These are phyloP conservation scores for Alternaria sp. DNA, from an alignment of 2,329 filamentous ascomycete genomes.

Conservation along the genomic window DNA sequence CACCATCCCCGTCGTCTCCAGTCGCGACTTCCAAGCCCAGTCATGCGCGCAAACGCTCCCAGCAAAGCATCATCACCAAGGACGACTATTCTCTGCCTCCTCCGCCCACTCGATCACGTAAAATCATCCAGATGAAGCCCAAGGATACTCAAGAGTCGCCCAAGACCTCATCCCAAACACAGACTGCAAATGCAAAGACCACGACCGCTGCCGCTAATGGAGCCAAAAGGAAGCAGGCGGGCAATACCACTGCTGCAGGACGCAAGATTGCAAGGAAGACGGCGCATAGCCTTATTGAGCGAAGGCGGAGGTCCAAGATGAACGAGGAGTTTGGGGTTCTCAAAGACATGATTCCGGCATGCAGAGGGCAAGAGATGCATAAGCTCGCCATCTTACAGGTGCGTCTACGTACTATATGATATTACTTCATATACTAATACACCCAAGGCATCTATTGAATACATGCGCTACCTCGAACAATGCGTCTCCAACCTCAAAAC, in stretches of 20 bases:
- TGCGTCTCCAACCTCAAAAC: constrained; percentile 81
- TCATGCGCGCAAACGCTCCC: constrained; percentile 43
- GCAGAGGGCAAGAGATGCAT: constrained; percentile 94
- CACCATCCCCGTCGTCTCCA: constrained; percentile 53
- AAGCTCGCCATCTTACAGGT: constrained; percentile 96
- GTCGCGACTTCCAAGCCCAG: constrained; percentile 42
- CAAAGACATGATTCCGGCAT: constrained; percentile 95
- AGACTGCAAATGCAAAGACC: constrained; percentile 28
- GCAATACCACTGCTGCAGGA: constrained; percentile 80
- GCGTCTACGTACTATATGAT: constrained; percentile 14
- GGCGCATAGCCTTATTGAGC: constrained; percentile 93
- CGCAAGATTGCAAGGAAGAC: constrained; percentile 95
- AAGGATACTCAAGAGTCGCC: constrained; percentile 40
- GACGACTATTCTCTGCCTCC: constrained; percentile 83
- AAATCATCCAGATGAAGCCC: constrained; percentile 98
- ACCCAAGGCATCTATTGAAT: constrained; percentile 88
- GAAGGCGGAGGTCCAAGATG: constrained; percentile 92
- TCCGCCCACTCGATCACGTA: constrained; percentile 88
- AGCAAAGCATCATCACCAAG: constrained; percentile 57
- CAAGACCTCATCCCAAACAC: constrained; percentile 30
- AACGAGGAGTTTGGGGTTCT: constrained; percentile 96
- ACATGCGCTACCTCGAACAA: constrained; percentile 90
- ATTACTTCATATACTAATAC: background rate
- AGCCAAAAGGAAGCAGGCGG: constrained; percentile 76
- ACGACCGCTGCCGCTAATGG: constrained; percentile 39